Percentiles rank a stretch among this genome's conserved stretches.
Evolutionary conservation across 495 filamentous ascomycete genomes (phyloP).

Genomic region (Penicillium tannophilum): DNA sequence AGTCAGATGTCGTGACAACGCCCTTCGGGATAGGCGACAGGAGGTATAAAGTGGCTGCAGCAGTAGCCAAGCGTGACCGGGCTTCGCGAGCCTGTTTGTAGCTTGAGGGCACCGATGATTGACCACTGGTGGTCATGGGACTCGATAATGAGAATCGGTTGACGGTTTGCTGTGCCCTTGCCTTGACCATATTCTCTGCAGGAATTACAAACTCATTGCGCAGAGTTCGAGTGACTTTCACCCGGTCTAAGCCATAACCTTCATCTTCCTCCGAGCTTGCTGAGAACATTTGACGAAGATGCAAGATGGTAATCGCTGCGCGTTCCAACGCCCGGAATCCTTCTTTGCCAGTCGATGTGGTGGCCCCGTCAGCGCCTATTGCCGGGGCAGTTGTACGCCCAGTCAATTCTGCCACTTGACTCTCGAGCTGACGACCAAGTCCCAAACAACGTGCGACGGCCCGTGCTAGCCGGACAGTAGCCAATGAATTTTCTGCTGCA

Average conservation of each 20-base stretch:
- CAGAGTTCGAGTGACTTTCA: slow-evolving; percentile 68
- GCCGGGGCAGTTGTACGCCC: slow-evolving; percentile 31
- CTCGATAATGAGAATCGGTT: slow-evolving; percentile 79
- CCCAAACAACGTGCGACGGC: slow-evolving; percentile 74
- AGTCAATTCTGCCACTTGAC: slow-evolving; percentile 68
- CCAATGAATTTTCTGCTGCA: slow-evolving; percentile 72
- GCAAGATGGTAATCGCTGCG: slow-evolving; percentile 74
- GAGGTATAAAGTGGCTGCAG: slow-evolving; percentile 76
- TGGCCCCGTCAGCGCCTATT: slow-evolving; percentile 25
- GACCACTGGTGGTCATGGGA: slow-evolving; percentile 32
- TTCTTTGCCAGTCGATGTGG: slow-evolving; percentile 51
- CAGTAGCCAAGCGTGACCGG: slow-evolving; percentile 70
- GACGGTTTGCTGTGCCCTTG: slow-evolving; percentile 76
- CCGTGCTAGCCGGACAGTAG: slow-evolving; percentile 75
- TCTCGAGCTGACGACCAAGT: slow-evolving; percentile 83
- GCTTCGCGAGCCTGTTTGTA: slow-evolving; percentile 82
- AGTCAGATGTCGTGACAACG: slow-evolving; percentile 26
- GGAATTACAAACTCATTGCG: slow-evolving; percentile 67
- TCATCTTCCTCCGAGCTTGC: slow-evolving; percentile 67
- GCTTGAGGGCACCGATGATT: slow-evolving; percentile 49
- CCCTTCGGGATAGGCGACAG: slow-evolving; percentile 63
- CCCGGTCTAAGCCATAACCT: slow-evolving; percentile 70
- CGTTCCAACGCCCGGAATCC: slow-evolving; percentile 78
- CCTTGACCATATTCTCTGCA: slow-evolving; percentile 66
- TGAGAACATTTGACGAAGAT: slow-evolving; percentile 69